phyloP scores from a whole-genome alignment of 2,329 filamentous ascomycete genomes.

The Talaromyces sp. region DNA sequence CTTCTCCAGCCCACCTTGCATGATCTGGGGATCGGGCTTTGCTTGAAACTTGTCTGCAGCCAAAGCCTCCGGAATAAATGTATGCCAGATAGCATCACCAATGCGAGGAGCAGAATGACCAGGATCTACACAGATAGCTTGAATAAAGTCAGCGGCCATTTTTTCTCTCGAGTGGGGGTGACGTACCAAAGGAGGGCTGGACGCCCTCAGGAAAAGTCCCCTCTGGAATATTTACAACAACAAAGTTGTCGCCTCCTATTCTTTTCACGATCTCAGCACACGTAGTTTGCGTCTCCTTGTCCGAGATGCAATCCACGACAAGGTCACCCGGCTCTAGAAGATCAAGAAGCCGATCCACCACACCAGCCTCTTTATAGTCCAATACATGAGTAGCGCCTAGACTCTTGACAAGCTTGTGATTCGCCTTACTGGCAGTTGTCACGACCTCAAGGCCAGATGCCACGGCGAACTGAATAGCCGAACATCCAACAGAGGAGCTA shows the following conservation, averaged over 20 bases:
- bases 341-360: conserved; percentile 31
- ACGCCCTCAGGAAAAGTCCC: conserved; percentile 9
- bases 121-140: conserved; percentile 10
- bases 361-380: conserved; percentile 38
- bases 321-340: conserved; percentile 18
- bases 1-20: conserved; percentile 25
- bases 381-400: conserved; percentile 43
- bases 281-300: conserved; percentile 5
- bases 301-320: conserved; percentile 14
- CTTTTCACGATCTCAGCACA: conserved; percentile 16
- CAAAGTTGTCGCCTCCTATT: conserved; percentile 18
- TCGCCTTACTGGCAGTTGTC: conserved; percentile 40
- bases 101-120: conserved; percentile 7
- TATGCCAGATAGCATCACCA: conserved; percentile 28
- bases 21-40: conserved; percentile 31
- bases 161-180: background rate
- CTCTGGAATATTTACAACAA: background rate
- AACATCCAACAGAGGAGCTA: conserved; percentile 47
- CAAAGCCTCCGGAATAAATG: conserved; percentile 37
- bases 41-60: conserved; percentile 37
- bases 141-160: background rate
- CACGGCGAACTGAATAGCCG: conserved; percentile 46
- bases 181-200: conserved; percentile 10
- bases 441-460: conserved; percentile 45
- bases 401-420: conserved; percentile 38